phyloP scores from a whole-genome alignment of 176 grass and related monocot genomes.

The Lolium multiflorum region DNA sequence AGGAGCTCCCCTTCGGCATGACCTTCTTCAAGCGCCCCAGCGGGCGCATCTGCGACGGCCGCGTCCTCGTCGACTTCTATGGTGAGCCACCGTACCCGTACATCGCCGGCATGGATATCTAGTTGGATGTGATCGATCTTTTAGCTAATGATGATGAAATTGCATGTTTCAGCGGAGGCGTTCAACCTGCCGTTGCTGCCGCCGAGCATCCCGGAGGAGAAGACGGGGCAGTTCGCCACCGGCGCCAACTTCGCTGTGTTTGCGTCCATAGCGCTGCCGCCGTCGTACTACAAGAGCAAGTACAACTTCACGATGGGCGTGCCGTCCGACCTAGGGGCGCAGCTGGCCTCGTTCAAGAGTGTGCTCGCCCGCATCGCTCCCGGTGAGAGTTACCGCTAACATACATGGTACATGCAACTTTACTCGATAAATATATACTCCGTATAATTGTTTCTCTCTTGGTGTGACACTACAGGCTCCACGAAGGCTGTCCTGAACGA shows the following conservation, averaged over 20 bases:
- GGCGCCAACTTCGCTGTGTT: slow-evolving; percentile 9
- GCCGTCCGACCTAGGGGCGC: background rate
- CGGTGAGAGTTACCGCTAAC: background rate
- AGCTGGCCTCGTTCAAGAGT: background rate
- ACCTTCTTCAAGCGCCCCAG: background rate
- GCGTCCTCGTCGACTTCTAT: slow-evolving; percentile 10
- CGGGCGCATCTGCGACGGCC: background rate
- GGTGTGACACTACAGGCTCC: background rate
- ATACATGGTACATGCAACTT: background rate
- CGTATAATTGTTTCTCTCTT: too few species aligned
- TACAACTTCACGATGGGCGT: background rate
- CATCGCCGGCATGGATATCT: background rate
- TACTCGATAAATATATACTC: background rate
- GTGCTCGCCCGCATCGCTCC: background rate
- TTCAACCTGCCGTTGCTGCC: background rate
- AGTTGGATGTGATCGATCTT: background rate
- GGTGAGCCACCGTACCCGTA: background rate
- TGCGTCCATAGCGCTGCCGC: background rate
- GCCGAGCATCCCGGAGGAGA: slow-evolving; percentile 2
- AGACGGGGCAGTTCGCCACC: background rate
- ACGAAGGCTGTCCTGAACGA: background rate
- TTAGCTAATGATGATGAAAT: background rate
- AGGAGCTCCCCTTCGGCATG: background rate
- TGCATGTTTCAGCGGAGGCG: background rate
- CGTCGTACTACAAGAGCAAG: background rate